Conservation (phyloP, 257 asterid genomes). For the Fraxinus excelsior region DNA sequence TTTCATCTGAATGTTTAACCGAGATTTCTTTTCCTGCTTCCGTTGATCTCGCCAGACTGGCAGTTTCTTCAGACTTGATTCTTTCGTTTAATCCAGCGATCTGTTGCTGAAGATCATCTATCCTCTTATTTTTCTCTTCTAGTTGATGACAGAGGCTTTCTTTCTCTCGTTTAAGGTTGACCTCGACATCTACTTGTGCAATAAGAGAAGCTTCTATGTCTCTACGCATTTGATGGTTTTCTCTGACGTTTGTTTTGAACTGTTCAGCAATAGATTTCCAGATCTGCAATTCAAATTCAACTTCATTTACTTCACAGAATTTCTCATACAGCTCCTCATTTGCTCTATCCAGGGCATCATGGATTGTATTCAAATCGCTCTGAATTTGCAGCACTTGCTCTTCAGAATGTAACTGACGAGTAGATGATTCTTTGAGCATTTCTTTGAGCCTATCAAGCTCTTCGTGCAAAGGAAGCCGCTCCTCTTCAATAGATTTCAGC, state of each 20-base stretch:
- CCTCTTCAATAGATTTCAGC: slow-evolving; percentile 45
- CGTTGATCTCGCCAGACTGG: background rate
- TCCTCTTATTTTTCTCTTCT: slow-evolving; percentile 51
- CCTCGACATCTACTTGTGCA: slow-evolving; percentile 61
- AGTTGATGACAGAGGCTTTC: slow-evolving; percentile 44
- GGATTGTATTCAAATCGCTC: slow-evolving; percentile 50
- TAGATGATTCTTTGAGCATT: slow-evolving; percentile 53
- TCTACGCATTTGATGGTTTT: slow-evolving; percentile 56
- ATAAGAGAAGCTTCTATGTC: slow-evolving; percentile 90
- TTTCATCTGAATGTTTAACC: slow-evolving; percentile 12
- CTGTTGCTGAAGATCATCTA: slow-evolving; percentile 54
- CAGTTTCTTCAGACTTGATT: slow-evolving; percentile 17
- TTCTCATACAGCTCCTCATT: slow-evolving; percentile 66
- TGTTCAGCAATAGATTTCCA: slow-evolving; percentile 79
- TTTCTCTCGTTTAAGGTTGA: slow-evolving; percentile 65
- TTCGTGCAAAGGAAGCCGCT: slow-evolving; percentile 50
- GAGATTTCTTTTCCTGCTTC: slow-evolving; percentile 8
- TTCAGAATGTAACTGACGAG: slow-evolving; percentile 38
- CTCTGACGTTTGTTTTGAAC: slow-evolving; percentile 57
- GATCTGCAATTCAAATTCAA: slow-evolving; percentile 69
- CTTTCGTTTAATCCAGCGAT: slow-evolving; percentile 39
- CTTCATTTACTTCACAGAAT: slow-evolving; percentile 61
- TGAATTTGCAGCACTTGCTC: slow-evolving; percentile 55
- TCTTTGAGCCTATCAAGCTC: slow-evolving; percentile 51
- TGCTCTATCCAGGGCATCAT: slow-evolving; percentile 60